Evolutionary conservation across 192 early-diverging fungal species (phyloP).

Genomic region (Podila clonocystis): DNA sequence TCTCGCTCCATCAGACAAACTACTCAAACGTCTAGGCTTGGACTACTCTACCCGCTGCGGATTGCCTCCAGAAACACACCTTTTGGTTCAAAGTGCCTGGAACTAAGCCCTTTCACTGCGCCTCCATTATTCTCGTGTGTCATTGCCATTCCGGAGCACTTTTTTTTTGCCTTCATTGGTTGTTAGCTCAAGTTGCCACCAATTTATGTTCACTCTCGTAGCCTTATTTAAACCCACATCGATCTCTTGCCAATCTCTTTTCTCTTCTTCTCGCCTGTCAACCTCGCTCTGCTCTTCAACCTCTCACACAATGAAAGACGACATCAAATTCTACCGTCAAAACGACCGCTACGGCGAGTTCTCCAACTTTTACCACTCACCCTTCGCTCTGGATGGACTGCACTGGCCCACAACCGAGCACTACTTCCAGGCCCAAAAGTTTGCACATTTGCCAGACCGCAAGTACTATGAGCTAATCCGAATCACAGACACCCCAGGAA

Average conservation of each 20-base stretch:
- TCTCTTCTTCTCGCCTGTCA: not conserved
- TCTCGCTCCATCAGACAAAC: too few species aligned
- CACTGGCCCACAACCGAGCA: slow-evolving; percentile 56
- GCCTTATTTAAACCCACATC: not conserved
- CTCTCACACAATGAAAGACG: slow-evolving; percentile 21
- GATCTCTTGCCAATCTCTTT: too few species aligned
- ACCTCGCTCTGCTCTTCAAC: not conserved
- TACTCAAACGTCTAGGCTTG: too few species aligned
- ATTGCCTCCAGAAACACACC: too few species aligned
- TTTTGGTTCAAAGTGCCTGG: too few species aligned
- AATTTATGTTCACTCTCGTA: too few species aligned
- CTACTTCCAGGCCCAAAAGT: slow-evolving; percentile 57
- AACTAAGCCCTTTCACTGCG: too few species aligned
- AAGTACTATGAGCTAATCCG: slow-evolving; percentile 43
- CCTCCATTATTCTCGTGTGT: too few species aligned
- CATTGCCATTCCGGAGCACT: too few species aligned
- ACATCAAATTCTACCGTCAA: slow-evolving; percentile 53
- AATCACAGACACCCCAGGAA: slow-evolving; percentile 15
- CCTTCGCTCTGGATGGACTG: slow-evolving; percentile 19
- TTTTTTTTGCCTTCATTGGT: too few species aligned
- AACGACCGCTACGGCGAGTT: slow-evolving; percentile 47
- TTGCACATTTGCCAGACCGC: slow-evolving; percentile 17
- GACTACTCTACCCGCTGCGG: too few species aligned
- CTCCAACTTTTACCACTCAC: slow-evolving; percentile 53
- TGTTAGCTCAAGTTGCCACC: too few species aligned